These are phyloP conservation scores for Euptelea pleiosperma DNA, from an alignment of 164 flowering plant genomes.

Conservation along the genomic window DNA sequence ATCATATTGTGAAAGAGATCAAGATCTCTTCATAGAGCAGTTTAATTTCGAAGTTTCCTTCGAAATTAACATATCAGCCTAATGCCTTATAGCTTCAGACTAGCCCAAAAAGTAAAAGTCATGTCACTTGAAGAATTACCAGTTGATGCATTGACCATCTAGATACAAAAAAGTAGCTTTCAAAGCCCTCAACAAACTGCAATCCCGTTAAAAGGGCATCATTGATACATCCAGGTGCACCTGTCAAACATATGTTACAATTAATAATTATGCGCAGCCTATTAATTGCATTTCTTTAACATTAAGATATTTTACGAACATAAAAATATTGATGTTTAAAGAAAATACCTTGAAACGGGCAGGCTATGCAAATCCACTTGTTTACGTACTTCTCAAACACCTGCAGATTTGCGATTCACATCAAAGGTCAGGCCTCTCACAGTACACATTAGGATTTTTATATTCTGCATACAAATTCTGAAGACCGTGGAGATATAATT, in stretches of 20 bases:
- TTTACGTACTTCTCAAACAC: constrained; percentile 70
- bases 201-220: constrained; percentile 84
- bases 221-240: constrained; percentile 94
- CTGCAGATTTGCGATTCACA: constrained; percentile 36
- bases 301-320: neutral
- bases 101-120: neutral
- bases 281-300: neutral
- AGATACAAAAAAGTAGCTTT: constrained; percentile 76
- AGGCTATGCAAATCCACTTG: constrained; percentile 88
- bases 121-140: constrained; percentile 42
- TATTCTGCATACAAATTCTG: neutral
- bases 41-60: too few relatives aligned
- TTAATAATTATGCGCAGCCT: constrained; percentile 1
- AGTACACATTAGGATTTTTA: neutral
- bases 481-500: neutral
- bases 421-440: constrained; percentile 3
- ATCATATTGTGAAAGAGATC: too few relatives aligned
- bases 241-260: constrained; percentile 40
- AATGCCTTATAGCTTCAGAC: neutral
- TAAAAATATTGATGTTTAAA: neutral
- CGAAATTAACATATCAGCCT: too few relatives aligned
- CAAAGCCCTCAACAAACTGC: constrained; percentile 83
- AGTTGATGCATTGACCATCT: constrained; percentile 97
- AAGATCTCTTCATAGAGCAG: too few relatives aligned
- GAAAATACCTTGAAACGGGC: constrained; percentile 87